phyloP scores from a whole-genome alignment of 2,329 filamentous ascomycete species.

The Colletotrichum theobromicola region DNA sequence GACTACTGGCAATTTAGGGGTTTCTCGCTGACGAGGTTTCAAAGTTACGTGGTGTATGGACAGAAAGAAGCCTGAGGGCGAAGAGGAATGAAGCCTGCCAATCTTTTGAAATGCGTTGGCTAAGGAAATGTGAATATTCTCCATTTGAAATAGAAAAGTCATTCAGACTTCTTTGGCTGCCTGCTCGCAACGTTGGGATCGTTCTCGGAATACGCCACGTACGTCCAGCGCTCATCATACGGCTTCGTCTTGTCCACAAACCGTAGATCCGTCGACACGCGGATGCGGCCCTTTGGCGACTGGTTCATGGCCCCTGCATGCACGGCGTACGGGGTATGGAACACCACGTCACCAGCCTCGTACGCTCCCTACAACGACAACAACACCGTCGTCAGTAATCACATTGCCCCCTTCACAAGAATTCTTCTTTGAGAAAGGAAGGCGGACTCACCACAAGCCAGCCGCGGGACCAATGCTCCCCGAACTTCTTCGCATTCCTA shows the following conservation, averaged over 20 bases:
- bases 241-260: slow-evolving; percentile 55
- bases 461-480: neutral
- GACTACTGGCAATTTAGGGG: neutral
- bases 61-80: neutral
- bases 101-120: neutral
- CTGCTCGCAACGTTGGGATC: neutral
- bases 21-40: neutral
- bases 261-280: slow-evolving; percentile 60
- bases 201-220: neutral
- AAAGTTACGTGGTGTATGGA: neutral
- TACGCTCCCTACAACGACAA: slow-evolving; percentile 28
- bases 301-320: slow-evolving; percentile 62
- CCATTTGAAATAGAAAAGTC: neutral
- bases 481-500: slow-evolving; percentile 27
- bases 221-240: slow-evolving; percentile 43
- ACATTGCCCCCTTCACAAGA: too few species aligned
- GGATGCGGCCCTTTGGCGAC: slow-evolving; percentile 54
- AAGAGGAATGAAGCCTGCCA: neutral
- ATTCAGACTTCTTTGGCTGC: neutral
- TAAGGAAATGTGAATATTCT: neutral
- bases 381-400: neutral
- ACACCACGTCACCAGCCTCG: slow-evolving; percentile 43
- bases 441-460: neutral
- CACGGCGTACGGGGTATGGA: slow-evolving; percentile 44
- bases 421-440: neutral